Conservation (phyloP, 163 green algal genomes). For the Scenedesmus sp. region DNA sequence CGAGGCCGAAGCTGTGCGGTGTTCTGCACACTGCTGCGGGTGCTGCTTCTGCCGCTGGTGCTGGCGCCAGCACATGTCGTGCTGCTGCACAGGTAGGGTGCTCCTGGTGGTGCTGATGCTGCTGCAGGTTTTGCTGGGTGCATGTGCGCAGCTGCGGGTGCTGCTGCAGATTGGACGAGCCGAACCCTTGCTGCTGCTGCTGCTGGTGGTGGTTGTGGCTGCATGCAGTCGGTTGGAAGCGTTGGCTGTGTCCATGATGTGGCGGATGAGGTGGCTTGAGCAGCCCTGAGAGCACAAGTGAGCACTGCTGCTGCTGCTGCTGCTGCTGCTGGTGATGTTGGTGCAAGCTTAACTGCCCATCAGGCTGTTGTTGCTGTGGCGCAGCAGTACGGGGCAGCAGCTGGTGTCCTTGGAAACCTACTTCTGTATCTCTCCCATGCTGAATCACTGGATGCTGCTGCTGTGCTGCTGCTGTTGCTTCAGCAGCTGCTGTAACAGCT, state of each 20-base stretch:
- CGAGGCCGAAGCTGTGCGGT: not conserved
- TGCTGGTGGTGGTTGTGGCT: slow-evolving; percentile 9
- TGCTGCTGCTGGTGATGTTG: not conserved
- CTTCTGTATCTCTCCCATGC: no score
- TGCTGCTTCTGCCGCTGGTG: not conserved
- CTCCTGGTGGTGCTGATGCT: slow-evolving; percentile 35
- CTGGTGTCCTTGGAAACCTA: not conserved
- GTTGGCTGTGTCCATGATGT: not conserved
- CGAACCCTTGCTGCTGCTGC: not conserved
- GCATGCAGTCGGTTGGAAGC: not conserved
- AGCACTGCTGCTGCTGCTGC: slow-evolving; percentile 10
- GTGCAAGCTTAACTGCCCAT: not conserved
- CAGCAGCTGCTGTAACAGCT: not conserved
- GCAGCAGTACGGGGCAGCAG: not conserved
- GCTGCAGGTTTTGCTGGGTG: not conserved
- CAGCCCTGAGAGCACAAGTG: not conserved
- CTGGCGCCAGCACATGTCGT: not conserved
- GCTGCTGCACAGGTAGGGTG: not conserved
- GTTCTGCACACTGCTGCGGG: not conserved
- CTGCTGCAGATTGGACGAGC: not conserved
- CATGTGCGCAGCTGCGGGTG: not conserved
- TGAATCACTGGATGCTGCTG: not conserved
- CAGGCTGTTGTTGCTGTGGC: not conserved
- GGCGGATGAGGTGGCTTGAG: not conserved
- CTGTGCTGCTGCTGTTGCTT: not conserved